These are phyloP conservation scores for Leccinum brunneo-olivaceum DNA, from an alignment of 1,284 basidiomycete genomes.

Conservation along the genomic window DNA sequence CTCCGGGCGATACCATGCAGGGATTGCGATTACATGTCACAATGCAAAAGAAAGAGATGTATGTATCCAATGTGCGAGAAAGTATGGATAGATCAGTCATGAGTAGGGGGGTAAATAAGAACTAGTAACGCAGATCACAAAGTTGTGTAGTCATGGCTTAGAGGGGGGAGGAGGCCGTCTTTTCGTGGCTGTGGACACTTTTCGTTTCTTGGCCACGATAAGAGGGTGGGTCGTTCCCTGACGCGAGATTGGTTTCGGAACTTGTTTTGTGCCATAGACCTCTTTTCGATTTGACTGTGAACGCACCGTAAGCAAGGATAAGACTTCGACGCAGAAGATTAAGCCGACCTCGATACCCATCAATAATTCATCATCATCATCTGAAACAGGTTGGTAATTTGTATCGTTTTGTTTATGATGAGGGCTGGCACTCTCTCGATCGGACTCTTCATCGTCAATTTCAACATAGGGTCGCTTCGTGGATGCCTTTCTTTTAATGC, in stretches of 20 bases:
- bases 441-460: constrained; percentile 25
- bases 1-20: neutral
- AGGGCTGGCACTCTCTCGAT: constrained; percentile 16
- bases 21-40: constrained; percentile 8
- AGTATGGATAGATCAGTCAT: constrained; percentile 3
- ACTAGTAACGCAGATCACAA: neutral
- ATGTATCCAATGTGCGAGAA: constrained; percentile 9
- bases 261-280: constrained; percentile 27
- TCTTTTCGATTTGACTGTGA: constrained; percentile 33
- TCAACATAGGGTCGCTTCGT: constrained; percentile 30
- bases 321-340: neutral
- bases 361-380: constrained; percentile 53
- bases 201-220: constrained; percentile 21
- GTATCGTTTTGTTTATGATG: constrained; percentile 19
- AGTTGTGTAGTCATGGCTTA: constrained; percentile 6
- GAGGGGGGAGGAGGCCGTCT: constrained; percentile 10
- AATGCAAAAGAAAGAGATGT: constrained; percentile 1
- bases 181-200: constrained; percentile 9
- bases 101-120: constrained; percentile 17
- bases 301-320: constrained; percentile 6
- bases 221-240: constrained; percentile 11
- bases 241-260: constrained; percentile 5
- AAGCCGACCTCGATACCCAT: constrained; percentile 43
- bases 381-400: constrained; percentile 25
- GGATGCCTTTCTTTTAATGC: constrained; percentile 16